Evolutionary conservation across 2,329 filamentous ascomycete genomes (phyloP), one percentile per base, ranked within the genome.

Genomic region (Endoconidiophora polonica): DNA sequence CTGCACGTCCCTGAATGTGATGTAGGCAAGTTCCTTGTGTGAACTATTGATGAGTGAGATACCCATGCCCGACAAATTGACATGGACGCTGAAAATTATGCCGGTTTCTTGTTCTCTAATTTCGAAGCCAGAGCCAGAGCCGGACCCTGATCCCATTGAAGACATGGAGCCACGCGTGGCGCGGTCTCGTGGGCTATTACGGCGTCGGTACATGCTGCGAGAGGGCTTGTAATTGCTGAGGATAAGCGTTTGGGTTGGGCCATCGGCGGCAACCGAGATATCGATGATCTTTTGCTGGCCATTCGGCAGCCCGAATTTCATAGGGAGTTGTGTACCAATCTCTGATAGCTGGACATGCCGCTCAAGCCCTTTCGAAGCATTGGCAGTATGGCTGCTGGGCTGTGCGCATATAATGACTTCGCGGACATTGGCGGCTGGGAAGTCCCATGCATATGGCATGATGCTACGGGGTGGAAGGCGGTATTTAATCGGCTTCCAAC

Each of bases 401-500:
- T 81, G 79, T 5, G 81, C 82, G 48, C 72, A 80, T 60, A 98
- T 78, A 46, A 96, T 79, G 38, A 98, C 76, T 62, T 95, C 91
- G 59, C 91, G 94, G 66, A 86, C 83, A 66, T 94, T 95, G n/a
- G 87, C 88, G 1, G 91, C 90, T 1, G 91, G 93, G 65, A 94
- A 98, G 61, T 98, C 93, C 91, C 91, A 98, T 1, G 91, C 90
- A 60, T 98, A 98, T 0, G 93, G 91, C 91, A 98, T 98, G 64
- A 98, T 95, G 64, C 90, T 96, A 54, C 91, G 76, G 10, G 90
- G 81, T 2, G 93, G 93, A 26, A 98, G 71, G 29, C 90, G 82
- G 65, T 98, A 98, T 48, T 86, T 76, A 54, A 98, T 86, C 2
- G 87, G 88, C 56, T 85, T 83, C 86, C 91, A 98, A 3, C 86